A percentile compares a stretch with the other conserved stretches of the same genome.
phyloP scores from a whole-genome alignment of 495 filamentous ascomycete genomes.

The Neurospora discreta region DNA sequence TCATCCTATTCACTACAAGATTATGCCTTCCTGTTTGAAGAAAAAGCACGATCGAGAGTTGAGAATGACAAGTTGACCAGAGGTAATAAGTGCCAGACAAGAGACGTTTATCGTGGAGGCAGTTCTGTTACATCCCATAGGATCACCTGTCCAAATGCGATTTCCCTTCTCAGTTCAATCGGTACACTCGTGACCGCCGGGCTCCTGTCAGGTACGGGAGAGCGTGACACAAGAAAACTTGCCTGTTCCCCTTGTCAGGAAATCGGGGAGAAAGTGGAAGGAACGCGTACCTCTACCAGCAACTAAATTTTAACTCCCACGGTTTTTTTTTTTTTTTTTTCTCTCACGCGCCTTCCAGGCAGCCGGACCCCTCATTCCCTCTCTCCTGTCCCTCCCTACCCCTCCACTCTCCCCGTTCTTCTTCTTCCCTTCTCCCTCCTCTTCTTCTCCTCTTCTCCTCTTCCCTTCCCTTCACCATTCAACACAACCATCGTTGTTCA shows the following conservation, averaged over 20 bases:
- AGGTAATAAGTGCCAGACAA: background rate
- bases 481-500: background rate
- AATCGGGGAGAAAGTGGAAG: background rate
- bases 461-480: background rate
- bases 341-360: background rate
- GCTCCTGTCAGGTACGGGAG: background rate
- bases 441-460: background rate
- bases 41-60: background rate
- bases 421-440: background rate
- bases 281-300: background rate
- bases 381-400: background rate
- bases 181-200: background rate
- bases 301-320: background rate
- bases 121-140: background rate
- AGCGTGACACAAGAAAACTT: background rate
- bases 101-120: background rate
- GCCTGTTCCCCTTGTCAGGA: background rate
- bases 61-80: background rate
- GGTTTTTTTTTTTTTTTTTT: background rate
- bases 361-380: background rate
- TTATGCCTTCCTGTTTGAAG: background rate
- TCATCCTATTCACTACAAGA: background rate
- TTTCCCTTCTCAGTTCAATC: background rate
- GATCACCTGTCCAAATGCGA: background rate
- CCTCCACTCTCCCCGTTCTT: background rate